phyloP scores from a whole-genome alignment of 306 rosid species.

The Ochetophila trinervis region DNA sequence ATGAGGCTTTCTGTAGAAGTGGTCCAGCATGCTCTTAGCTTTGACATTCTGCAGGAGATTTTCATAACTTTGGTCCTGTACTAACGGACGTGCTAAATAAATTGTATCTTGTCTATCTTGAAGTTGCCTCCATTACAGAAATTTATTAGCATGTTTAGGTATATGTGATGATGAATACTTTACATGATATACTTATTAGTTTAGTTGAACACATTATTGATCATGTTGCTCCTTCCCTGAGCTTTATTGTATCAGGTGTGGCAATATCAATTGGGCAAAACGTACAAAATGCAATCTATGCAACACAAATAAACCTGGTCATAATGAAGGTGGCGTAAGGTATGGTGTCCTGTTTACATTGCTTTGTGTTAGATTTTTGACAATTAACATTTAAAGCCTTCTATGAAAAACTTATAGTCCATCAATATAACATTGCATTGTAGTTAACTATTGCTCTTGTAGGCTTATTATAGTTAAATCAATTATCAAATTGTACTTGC shows the following conservation, averaged over 20 bases:
- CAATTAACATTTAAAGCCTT: not conserved
- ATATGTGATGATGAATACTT: not conserved
- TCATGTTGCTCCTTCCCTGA: constrained; percentile 18
- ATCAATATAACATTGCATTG: not conserved
- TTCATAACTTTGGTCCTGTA: too few relatives aligned
- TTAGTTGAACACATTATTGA: not conserved
- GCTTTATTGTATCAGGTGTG: constrained; percentile 66
- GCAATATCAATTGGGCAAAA: constrained; percentile 97
- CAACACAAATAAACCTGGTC: constrained; percentile 97
- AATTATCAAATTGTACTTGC: not conserved
- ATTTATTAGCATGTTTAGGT: not conserved
- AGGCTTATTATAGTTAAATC: not conserved
- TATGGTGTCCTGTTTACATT: constrained; percentile 32
- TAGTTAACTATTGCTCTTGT: not conserved
- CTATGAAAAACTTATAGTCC: too few relatives aligned
- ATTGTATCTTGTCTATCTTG: too few relatives aligned
- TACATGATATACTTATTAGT: too few relatives aligned
- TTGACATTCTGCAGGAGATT: too few relatives aligned
- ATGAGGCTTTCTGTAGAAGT: too few relatives aligned
- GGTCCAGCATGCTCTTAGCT: too few relatives aligned
- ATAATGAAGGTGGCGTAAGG: constrained; percentile 97
- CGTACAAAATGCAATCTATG: constrained; percentile 92
- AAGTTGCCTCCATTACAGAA: not conserved
- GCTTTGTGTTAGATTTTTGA: constrained; percentile 15
- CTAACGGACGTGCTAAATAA: too few relatives aligned